Base-by-base conservation (phyloP, 2,329 filamentous ascomycete species). In the Plectosphaerella cucumerina region DNA sequence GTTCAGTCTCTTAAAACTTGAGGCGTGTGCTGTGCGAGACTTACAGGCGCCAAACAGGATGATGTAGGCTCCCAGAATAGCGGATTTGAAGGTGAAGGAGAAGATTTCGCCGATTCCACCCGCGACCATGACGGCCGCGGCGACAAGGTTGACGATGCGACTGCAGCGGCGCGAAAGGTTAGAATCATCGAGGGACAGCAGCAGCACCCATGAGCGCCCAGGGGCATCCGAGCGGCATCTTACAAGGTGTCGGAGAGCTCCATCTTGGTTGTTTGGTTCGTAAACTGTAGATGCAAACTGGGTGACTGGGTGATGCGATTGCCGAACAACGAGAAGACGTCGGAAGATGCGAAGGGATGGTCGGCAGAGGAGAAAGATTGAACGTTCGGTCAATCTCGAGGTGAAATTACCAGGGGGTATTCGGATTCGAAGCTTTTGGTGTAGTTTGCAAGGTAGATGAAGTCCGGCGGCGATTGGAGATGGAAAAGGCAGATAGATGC, bases 191-290 rank as follows among this genome's bases (percentile, higher is more conserved):
- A 31, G 4, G 26, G n/a, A n/a, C 26, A 31, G 26, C 26, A 31
- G 49, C 47, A 62, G 75, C 65, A 75, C 70, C 65, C 53, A 54
- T 53, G 50, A 51, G 39, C 18, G 17, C 12, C 20, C 37, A 41
- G 52, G 42, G 33, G 23, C 31, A 18, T 4, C 11, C 43, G 39
- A 33, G 26, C 34, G 49, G 26, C 37, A 56, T 80, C 89, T 75
- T 80, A 95, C 90, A 96, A 95, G 69, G 85, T 86, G 73, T 96
- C 90, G 57, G 90, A 93, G 77, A 91, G 89, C 73, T 96, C 91
- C 90, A 96, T 96, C 59, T 67, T 77, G 65, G 57, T 51, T 42
- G n/a, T n/a, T n/a, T n/a, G n/a, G n/a, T n/a, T n/a, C n/a, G 54
- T 49, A 48, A 21, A 31, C 9, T 31, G 26, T 31, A 8, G 26